A percentile compares a stretch with the other conserved stretches of the same genome.
These are phyloP conservation scores for Pythium vanterpoolii DNA, from an alignment of 352 stramenopile genomes.

Conservation along the genomic window DNA sequence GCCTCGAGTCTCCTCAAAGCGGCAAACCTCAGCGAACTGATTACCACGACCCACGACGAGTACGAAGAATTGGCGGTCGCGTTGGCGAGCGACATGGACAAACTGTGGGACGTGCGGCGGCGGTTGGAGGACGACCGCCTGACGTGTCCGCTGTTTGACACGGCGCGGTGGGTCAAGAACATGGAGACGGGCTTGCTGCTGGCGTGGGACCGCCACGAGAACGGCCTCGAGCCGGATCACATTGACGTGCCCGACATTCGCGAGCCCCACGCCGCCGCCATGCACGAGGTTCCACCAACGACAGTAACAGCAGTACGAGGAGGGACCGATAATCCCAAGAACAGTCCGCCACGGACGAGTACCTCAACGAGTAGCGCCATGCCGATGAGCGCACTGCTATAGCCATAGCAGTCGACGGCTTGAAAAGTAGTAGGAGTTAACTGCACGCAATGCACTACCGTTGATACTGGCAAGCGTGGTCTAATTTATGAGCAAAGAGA, in stretches of 20 bases:
- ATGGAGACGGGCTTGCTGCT: conserved; percentile 76
- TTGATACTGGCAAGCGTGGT: too few species aligned
- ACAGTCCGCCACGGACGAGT: neutral
- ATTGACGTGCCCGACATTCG: conserved; percentile 79
- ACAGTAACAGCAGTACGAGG: neutral
- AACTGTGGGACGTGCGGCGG: conserved; percentile 71
- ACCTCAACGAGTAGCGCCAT: neutral
- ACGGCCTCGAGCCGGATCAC: conserved; percentile 61
- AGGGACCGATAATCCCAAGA: conserved; percentile 23
- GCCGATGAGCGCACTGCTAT: conserved; percentile 10
- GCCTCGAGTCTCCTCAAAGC: conserved; percentile 82
- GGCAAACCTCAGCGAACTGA: conserved; percentile 76
- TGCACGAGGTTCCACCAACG: conserved; percentile 10
- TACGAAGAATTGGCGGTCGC: conserved; percentile 91
- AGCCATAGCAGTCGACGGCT: neutral
- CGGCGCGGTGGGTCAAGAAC: conserved; percentile 72
- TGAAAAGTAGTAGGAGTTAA: neutral
- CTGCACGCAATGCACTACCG: neutral
- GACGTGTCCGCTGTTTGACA: conserved; percentile 81
- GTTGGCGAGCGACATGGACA: conserved; percentile 86
- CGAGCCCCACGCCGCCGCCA: conserved; percentile 26
- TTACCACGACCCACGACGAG: conserved; percentile 67
- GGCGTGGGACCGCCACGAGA: conserved; percentile 74
- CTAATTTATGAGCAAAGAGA: conserved; percentile 9
- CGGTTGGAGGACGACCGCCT: conserved; percentile 65